Evolutionary conservation across 2,329 filamentous ascomycete species (phyloP).

Genomic region (Phialocephala sp.): DNA sequence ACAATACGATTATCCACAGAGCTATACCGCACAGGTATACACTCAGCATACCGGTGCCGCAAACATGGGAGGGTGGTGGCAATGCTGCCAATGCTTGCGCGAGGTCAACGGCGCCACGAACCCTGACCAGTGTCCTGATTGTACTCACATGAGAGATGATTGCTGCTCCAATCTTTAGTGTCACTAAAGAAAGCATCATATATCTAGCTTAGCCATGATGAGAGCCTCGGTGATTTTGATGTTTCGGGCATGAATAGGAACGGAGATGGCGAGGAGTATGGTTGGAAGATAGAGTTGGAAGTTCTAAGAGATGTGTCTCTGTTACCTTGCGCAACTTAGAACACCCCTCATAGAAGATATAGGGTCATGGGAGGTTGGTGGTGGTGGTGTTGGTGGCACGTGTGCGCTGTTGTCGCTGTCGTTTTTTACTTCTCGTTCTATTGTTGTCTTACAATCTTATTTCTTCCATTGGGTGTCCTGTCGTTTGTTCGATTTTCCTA

Average conservation of each 20-base stretch:
- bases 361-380: background rate
- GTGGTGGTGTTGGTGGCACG: background rate
- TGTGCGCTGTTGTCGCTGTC: background rate
- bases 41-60: background rate
- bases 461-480: background rate
- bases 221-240: background rate
- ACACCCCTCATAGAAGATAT: background rate
- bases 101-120: conserved; percentile 23
- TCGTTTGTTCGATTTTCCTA: background rate
- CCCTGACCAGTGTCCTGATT: conserved; percentile 29
- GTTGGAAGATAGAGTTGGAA: background rate
- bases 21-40: background rate
- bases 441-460: conserved; percentile 1
- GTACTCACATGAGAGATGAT: conserved; percentile 19
- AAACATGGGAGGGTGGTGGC: conserved; percentile 24
- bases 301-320: background rate
- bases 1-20: background rate
- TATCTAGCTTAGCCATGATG: background rate
- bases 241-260: background rate
- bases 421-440: background rate
- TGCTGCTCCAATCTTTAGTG: conserved; percentile 11
- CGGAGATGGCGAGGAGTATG: background rate
- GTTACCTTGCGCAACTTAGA: background rate
- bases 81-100: conserved; percentile 24
- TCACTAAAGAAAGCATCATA: background rate